Base-by-base conservation (phyloP, 345 rosid species). In the Abelmoschus esculentus region DNA sequence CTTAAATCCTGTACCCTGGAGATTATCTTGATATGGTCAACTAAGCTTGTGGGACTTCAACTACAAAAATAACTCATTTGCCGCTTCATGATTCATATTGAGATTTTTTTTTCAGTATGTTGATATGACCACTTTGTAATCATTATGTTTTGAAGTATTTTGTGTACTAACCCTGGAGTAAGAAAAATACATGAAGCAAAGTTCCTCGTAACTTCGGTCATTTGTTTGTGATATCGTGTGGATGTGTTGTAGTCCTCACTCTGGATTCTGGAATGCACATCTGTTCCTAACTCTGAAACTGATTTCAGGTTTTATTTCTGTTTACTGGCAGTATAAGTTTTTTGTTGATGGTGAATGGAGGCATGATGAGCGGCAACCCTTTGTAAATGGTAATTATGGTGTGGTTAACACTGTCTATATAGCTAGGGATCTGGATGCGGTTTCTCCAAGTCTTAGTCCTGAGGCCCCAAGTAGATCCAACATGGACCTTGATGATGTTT, bases 291-390 rank as follows among this genome's bases (percentile, higher is more conserved):
- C 46, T 62, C 31, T 63, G 42, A 61, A 60, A 72, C 61, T 75
- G 64, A 79, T 74, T 68, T 74, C 49, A 6, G 4, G 57, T 22
- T 69, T 69, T 72, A 7, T 78, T 67, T 78, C 73, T 46, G n/a
- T 77, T 50, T 74, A 40, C 61, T 59, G 77, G 84, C 91, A 96
- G 99, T 96, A 76, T 79, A 96, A 92, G 75, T 96, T 96, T 77
- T 78, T 54, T 74, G 92, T 96, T 57, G 99, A 96, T 82, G 98
- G 88, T 79, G 87, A 89, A 73, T 90, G 97, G 99, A 84, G 84
- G 75, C 87, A 92, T 32, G 99, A 92, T 83, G 95, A 90, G 77
- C 87, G 76, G 42, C 90, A 84, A 74, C 85, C 86, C 34, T 75
- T 69, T 77, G 86, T 88, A 59, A 79, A 56, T 13, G 83, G 88